Base-by-base conservation (phyloP, 768 basidiomycete genomes). In the Obba rivulosa region DNA sequence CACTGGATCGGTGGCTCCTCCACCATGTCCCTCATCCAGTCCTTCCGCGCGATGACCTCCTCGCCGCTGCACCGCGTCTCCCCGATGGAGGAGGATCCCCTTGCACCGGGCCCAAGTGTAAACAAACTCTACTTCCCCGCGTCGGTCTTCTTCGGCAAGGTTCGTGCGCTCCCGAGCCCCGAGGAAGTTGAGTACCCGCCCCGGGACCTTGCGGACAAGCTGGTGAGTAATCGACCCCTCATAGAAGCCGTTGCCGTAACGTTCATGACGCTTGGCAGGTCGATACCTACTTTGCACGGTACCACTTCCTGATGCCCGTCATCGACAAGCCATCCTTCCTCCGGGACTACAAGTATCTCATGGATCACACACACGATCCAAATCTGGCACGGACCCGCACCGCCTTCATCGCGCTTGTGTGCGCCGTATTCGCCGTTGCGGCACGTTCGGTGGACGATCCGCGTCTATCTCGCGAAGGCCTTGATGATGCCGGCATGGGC, bases 1-100 rank as follows among this genome's bases (percentile, higher is more conserved):
- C 81, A 89, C 50, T 92, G 90, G 90, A 92, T 92, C 57, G 90
- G 90, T 36, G 87, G 89, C 45, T 92, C 91, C 4, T 92, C 89
- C 14, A 89, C 89, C 18, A 91, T 92, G 90, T 88, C 90, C 5
- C 77, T 92, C 57, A 90, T 92, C 41, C 89, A 92, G 61, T 90
- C 88, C 4, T 92, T 92, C 72, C 81, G 79, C 52, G 80, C 85
- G 39, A 67, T 85, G 53, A 88, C 86, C 20, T 77, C 85, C 4
- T 81, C 81, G 24, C 86, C 85, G 5, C 69, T 86, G 18, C 79
- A 85, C 61, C 85, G 86, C 50, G 78, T 86, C 48, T 91, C 88
- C 8, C 87, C 87, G 34, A 85, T 84, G 81, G 85, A 88, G 53
- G 87, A 89, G 58, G 89, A 90, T 63, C 83, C 87, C 38, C 78